Conservation (phyloP, 345 rosid genomes). For the Eucalyptus dawsonii region DNA sequence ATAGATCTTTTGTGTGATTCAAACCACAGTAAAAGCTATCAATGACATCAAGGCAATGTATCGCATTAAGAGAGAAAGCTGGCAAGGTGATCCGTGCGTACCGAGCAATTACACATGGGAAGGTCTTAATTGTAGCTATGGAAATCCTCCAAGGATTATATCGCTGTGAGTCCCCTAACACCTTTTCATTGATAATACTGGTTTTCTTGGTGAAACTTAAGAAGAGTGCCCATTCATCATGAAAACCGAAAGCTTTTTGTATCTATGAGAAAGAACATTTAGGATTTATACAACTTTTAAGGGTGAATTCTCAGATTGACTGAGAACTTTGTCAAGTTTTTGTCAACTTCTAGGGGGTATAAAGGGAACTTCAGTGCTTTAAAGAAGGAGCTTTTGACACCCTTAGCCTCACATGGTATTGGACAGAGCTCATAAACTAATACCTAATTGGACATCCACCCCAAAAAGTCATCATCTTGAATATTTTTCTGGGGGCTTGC, state of each 20-base stretch:
- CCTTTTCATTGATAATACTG: accelerated
- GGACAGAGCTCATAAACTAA: no score
- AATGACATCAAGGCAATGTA: neutral
- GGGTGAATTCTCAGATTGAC: no score
- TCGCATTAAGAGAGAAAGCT: neutral
- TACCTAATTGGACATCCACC: no score
- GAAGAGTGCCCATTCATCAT: no score
- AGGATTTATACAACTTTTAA: no score
- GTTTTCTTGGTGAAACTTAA: neutral
- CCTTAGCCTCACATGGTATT: no score
- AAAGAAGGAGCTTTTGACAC: no score
- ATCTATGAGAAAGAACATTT: neutral
- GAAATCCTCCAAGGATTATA: neutral
- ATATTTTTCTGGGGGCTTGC: neutral
- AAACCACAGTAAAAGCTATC: conserved; percentile 17
- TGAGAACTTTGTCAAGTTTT: no score
- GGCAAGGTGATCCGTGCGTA: conserved; percentile 4
- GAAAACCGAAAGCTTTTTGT: neutral
- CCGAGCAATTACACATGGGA: neutral
- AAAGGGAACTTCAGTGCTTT: no score
- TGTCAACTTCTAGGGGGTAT: no score
- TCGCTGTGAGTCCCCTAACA: neutral
- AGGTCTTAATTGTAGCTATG: neutral
- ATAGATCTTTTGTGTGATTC: neutral
- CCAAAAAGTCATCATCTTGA: neutral